A percentile compares a stretch with the other conserved stretches of the same genome.
phyloP scores from a whole-genome alignment of 192 early-diverging fungal genomes.

The Podila verticillata region DNA sequence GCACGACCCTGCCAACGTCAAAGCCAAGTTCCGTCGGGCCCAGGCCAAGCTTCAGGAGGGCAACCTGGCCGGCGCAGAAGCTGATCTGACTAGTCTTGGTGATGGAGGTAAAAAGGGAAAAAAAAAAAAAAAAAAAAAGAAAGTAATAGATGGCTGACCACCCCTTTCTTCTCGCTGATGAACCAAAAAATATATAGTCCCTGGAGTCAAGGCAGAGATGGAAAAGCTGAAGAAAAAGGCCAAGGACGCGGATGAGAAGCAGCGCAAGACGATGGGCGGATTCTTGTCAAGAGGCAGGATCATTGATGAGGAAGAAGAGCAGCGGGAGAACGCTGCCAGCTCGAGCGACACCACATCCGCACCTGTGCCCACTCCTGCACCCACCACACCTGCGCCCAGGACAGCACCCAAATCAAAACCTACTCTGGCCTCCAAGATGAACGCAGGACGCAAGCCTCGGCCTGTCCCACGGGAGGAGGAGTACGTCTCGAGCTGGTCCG shows the following conservation, averaged over 20 bases:
- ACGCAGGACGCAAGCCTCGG: constrained; percentile 11
- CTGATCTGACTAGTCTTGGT: constrained; percentile 45
- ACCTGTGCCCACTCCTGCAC: background rate
- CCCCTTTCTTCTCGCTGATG: no score
- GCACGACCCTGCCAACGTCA: constrained; percentile 50
- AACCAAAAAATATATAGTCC: constrained; percentile 20
- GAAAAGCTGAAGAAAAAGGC: constrained; percentile 36
- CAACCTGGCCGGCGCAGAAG: constrained; percentile 48
- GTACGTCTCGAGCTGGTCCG: constrained; percentile 40
- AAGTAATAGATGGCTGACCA: no score
- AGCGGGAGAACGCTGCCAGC: constrained; percentile 3
- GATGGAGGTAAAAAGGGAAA: constrained; percentile 26
- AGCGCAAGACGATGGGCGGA: constrained; percentile 50
- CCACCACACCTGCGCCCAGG: constrained; percentile 6
- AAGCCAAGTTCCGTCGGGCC: constrained; percentile 55
- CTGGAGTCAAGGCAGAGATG: constrained; percentile 49
- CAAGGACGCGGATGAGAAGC: constrained; percentile 52
- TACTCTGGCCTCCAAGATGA: constrained; percentile 24
- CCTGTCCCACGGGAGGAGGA: constrained; percentile 14
- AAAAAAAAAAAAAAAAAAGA: no score
- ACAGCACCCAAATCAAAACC: constrained; percentile 33
- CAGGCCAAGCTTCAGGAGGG: constrained; percentile 54
- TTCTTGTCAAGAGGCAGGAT: constrained; percentile 51
- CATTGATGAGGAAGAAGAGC: constrained; percentile 36
- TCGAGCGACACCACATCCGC: background rate